Evolutionary conservation across 2,329 filamentous ascomycete genomes (phyloP).

Genomic region (Fusarium sp.): DNA sequence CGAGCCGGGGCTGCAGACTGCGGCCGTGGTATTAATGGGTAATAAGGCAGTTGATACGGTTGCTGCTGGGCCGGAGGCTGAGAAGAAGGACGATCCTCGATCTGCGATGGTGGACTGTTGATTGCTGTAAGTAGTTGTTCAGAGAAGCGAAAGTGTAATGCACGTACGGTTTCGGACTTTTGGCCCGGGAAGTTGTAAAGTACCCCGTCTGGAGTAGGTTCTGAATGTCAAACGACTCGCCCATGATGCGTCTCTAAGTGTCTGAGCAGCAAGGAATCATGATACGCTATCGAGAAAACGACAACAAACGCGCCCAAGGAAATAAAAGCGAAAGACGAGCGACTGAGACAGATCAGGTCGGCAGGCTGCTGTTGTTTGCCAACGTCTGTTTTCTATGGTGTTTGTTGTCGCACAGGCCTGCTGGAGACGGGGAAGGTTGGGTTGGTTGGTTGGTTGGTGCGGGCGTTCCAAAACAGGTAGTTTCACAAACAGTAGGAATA

Average conservation of each 20-base stretch:
- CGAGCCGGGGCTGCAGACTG: slow-evolving; percentile 33
- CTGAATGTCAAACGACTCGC: slow-evolving; percentile 59
- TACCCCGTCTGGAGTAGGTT: slow-evolving; percentile 63
- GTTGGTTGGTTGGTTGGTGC: slow-evolving; percentile 10
- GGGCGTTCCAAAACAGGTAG: slow-evolving; percentile 20
- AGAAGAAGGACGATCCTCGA: slow-evolving; percentile 36
- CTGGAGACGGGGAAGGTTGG: slow-evolving; percentile 28
- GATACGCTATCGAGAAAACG: slow-evolving; percentile 33
- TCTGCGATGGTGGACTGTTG: slow-evolving; percentile 35
- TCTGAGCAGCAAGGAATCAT: slow-evolving; percentile 39
- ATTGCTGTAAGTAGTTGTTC: slow-evolving; percentile 29
- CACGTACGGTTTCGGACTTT: slow-evolving; percentile 49
- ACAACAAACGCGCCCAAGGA: slow-evolving; percentile 22
- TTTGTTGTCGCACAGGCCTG: slow-evolving; percentile 43
- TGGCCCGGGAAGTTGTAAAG: slow-evolving; percentile 62
- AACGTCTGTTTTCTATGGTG: slow-evolving; percentile 36
- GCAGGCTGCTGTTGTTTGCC: slow-evolving; percentile 15
- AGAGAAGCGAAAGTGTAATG: not conserved
- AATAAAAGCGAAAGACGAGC: slow-evolving; percentile 13
- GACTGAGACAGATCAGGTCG: not conserved
- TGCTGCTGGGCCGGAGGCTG: slow-evolving; percentile 31
- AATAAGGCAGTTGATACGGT: slow-evolving; percentile 38
- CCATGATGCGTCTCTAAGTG: slow-evolving; percentile 55
- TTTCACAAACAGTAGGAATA: slow-evolving; percentile 6
- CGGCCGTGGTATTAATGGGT: slow-evolving; percentile 32